Evolutionary conservation across 164 flowering plant species (phyloP).

Genomic region (Brasenia schreberi): DNA sequence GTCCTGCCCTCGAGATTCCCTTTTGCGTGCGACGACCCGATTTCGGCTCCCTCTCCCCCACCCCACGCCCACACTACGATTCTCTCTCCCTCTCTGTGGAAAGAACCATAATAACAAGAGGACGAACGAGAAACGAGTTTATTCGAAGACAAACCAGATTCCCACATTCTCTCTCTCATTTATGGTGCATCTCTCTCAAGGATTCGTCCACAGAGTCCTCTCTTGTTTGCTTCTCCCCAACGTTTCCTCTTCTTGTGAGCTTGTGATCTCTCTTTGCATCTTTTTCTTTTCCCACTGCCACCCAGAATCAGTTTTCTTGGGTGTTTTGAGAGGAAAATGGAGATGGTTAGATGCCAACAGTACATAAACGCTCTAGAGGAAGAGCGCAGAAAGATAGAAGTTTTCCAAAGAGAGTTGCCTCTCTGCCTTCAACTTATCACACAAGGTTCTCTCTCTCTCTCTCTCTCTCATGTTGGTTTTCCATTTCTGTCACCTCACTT

Average conservation of each 20-base stretch:
- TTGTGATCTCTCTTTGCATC: conserved; percentile 1
- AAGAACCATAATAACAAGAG: background rate
- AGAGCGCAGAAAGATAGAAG: conserved; percentile 63
- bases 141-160: conserved; percentile 10
- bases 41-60: conserved; percentile 24
- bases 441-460: conserved; percentile 34
- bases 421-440: conserved; percentile 70
- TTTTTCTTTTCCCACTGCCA: background rate
- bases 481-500: background rate
- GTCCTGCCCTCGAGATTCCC: conserved; percentile 28
- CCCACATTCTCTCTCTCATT: background rate
- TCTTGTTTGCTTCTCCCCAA: background rate
- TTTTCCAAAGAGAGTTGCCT: conserved; percentile 80
- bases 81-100: conserved; percentile 4
- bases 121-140: background rate
- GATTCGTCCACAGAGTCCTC: conserved; percentile 23
- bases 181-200: conserved; percentile 14
- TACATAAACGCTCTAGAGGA: conserved; percentile 53
- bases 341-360: conserved; percentile 27
- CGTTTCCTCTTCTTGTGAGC: conserved; percentile 22
- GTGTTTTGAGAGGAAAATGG: conserved; percentile 4
- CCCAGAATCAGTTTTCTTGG: background rate
- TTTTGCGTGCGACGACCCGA: conserved; percentile 79
- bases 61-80: conserved; percentile 1
- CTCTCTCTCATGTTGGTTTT: background rate